Evolutionary conservation across 345 rosid genomes (phyloP).

Genomic region (Pistacia vera): DNA sequence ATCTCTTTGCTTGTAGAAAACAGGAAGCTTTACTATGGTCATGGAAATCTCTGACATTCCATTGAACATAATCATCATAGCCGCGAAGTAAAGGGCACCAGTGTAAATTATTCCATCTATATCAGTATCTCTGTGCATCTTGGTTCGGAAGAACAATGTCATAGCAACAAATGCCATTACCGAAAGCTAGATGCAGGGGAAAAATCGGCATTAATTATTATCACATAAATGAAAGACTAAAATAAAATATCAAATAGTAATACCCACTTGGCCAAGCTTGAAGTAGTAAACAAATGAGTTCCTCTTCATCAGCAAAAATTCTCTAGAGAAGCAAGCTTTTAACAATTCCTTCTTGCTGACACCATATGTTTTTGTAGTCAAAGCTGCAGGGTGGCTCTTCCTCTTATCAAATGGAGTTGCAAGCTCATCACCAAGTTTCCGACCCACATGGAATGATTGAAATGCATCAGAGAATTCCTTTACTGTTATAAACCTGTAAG

Average conservation of each 20-base stretch:
- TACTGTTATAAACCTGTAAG: slow-evolving; percentile 50
- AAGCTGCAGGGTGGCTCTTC: slow-evolving; percentile 63
- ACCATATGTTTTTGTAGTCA: slow-evolving; percentile 53
- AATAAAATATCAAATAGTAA: neutral
- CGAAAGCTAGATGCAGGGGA: slow-evolving; percentile 35
- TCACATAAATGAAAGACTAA: neutral
- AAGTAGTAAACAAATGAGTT: slow-evolving; percentile 53
- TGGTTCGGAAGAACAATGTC: slow-evolving; percentile 69
- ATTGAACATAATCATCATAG: slow-evolving; percentile 54
- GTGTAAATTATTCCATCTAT: slow-evolving; percentile 53
- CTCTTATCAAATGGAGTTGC: slow-evolving; percentile 47
- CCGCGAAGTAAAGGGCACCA: slow-evolving; percentile 71
- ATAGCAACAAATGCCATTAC: slow-evolving; percentile 40
- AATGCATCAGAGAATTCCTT: slow-evolving; percentile 57
- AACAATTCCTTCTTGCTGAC: slow-evolving; percentile 51
- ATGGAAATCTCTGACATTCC: slow-evolving; percentile 77
- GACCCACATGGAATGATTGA: slow-evolving; percentile 41
- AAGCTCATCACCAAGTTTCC: slow-evolving; percentile 40
- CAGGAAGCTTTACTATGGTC: slow-evolving; percentile 83
- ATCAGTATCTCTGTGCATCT: slow-evolving; percentile 49
- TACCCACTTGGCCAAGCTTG: slow-evolving; percentile 49
- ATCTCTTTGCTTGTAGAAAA: slow-evolving; percentile 85
- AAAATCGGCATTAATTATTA: slow-evolving; percentile 9
- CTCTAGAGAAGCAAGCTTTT: slow-evolving; percentile 59
- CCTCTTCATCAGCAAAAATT: slow-evolving; percentile 63